A percentile compares a stretch with the other conserved stretches of the same genome.
Conservation (phyloP, 371 early-diverging fungal genomes). For the Circinella umbellata region DNA sequence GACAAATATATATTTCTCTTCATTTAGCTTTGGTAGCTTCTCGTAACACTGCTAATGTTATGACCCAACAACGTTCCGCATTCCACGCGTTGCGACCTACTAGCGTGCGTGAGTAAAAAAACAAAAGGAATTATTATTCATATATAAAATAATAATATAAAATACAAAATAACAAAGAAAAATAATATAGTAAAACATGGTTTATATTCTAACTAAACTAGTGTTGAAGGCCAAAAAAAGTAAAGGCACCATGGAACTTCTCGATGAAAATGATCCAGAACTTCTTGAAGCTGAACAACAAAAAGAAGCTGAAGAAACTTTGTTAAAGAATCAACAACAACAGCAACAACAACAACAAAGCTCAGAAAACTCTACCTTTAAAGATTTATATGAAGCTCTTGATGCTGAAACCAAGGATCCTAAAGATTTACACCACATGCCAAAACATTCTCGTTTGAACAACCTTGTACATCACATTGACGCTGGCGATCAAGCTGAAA, state of each 20-base stretch:
- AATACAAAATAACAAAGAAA: too few relatives aligned
- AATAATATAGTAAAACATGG: too few relatives aligned
- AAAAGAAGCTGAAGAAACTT: conserved; percentile 14
- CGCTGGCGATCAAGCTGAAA: conserved; percentile 20
- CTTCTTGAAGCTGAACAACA: conserved; percentile 21
- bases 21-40: background rate
- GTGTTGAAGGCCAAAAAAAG: conserved; percentile 26
- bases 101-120: conserved; percentile 15
- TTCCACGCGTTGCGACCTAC: conserved; percentile 17
- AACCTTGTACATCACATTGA: conserved; percentile 21
- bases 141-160: background rate
- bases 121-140: background rate
- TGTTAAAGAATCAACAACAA: background rate
- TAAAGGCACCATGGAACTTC: conserved; percentile 16
- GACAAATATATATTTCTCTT: too few relatives aligned
- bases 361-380: conserved; percentile 5
- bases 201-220: background rate
- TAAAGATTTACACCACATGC: conserved; percentile 16
- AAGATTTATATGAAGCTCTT: conserved; percentile 12
- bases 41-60: background rate
- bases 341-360: background rate
- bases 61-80: conserved; percentile 10
- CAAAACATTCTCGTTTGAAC: conserved; percentile 24
- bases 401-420: conserved; percentile 21
- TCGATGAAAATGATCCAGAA: conserved; percentile 30